phyloP scores from a whole-genome alignment of 345 rosid species.

The Turnera subulata region DNA sequence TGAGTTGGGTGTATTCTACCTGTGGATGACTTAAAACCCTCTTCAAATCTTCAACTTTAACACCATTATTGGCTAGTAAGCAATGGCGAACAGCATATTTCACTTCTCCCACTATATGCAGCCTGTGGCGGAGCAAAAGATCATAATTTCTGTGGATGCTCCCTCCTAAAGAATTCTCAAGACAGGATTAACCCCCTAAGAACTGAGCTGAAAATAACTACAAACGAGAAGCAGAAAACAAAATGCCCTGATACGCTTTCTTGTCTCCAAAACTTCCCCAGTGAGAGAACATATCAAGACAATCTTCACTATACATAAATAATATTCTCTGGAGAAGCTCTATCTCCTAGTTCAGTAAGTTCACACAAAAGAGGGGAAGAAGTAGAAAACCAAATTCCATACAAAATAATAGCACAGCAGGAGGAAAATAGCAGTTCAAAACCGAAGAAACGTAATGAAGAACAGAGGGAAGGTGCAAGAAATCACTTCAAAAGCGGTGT shows the following conservation, averaged over 20 bases:
- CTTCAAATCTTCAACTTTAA: conserved; percentile 58
- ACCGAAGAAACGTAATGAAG: background rate
- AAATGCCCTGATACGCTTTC: no score
- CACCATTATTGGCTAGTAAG: conserved; percentile 90
- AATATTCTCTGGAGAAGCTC: no score
- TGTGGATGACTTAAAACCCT: conserved; percentile 96
- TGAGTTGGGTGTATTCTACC: conserved; percentile 28
- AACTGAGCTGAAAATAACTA: conserved; percentile 93
- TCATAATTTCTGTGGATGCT: conserved; percentile 97
- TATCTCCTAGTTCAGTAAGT: conserved; percentile 47
- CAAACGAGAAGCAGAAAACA: no score
- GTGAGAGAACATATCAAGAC: no score
- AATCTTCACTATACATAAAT: no score
- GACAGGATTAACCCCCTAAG: no score
- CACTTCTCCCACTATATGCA: conserved; percentile 95
- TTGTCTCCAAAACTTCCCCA: no score
- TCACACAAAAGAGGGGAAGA: background rate
- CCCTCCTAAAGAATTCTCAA: conserved; percentile 98
- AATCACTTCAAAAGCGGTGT: conserved; percentile 85
- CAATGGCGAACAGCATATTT: conserved; percentile 94
- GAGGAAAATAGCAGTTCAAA: no score
- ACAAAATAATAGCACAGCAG: no score
- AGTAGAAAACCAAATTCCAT: background rate
- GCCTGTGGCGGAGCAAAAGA: conserved; percentile 91
- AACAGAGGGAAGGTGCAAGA: background rate